A percentile compares a stretch with the other conserved stretches of the same genome.
Evolutionary conservation across 768 basidiomycete genomes (phyloP).

Genomic region (Tylopilus subfusipes): DNA sequence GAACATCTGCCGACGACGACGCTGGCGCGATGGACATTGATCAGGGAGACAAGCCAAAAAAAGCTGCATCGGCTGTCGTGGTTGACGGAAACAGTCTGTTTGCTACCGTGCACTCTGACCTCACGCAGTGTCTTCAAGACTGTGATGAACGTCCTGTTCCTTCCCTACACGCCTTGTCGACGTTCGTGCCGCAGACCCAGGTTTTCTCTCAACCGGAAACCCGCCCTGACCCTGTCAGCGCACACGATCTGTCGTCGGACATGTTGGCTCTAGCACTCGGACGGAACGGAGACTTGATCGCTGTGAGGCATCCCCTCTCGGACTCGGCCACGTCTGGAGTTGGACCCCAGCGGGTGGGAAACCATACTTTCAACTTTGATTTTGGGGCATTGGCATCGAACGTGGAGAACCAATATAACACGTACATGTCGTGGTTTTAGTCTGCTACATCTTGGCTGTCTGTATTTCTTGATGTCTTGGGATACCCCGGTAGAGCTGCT

Average conservation of each 20-base stretch:
- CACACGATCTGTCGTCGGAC: constrained; percentile 32
- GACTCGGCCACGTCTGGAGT: constrained; percentile 20
- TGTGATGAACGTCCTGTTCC: constrained; percentile 21
- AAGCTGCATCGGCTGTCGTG: neutral
- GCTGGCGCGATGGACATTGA: constrained; percentile 28
- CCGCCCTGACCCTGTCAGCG: constrained; percentile 16
- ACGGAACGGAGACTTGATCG: constrained; percentile 24
- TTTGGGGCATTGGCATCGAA: constrained; percentile 55
- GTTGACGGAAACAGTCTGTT: constrained; percentile 16
- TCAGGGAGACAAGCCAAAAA: constrained; percentile 3
- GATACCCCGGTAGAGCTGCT: constrained; percentile 12
- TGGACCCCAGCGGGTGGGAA: constrained; percentile 42
- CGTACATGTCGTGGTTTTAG: constrained; percentile 69
- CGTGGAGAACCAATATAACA: constrained; percentile 52
- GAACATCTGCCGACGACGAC: constrained; percentile 19
- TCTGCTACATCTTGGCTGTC: constrained; percentile 10
- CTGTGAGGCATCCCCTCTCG: constrained; percentile 16
- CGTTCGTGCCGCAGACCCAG: constrained; percentile 21
- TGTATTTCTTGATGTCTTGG: constrained; percentile 19
- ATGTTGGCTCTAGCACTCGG: constrained; percentile 32
- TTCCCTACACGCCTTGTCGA: constrained; percentile 20
- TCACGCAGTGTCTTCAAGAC: constrained; percentile 24
- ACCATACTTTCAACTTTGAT: constrained; percentile 59
- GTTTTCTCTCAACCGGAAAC: constrained; percentile 13
- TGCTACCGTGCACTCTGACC: constrained; percentile 21